Evolutionary conservation across 768 basidiomycete genomes (phyloP).

Genomic region (Psilocybe subaeruginosa): DNA sequence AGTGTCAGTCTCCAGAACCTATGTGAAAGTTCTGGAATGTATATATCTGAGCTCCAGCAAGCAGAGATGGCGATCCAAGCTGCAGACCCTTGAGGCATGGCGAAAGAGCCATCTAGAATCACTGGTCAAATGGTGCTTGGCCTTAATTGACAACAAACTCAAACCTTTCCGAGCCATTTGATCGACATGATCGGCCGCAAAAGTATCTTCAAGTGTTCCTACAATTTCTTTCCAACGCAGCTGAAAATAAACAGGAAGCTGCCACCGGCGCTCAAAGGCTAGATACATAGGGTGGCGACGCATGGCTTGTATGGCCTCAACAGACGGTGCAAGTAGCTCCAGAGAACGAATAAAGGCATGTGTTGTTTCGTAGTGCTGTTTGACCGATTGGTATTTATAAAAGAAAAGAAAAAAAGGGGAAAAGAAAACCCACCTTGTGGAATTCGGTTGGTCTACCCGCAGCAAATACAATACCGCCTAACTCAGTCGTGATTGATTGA

Average conservation of each 20-base stretch:
- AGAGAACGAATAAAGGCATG: conserved; percentile 82
- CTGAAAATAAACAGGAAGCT: conserved; percentile 96
- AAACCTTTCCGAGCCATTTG: conserved; percentile 44
- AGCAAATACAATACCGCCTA: conserved; percentile 86
- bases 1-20: conserved; percentile 92
- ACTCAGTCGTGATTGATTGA: conserved; percentile 78
- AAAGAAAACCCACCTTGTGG: conserved; percentile 58
- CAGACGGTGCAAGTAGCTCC: conserved; percentile 81
- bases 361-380: conserved; percentile 83
- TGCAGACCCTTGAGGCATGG: conserved; percentile 57
- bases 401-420: neutral
- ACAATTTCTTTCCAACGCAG: conserved; percentile 96
- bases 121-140: neutral
- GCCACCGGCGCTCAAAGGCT: conserved; percentile 88
- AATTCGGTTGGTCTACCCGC: conserved; percentile 91
- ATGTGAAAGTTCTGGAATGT: conserved; percentile 77
- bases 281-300: conserved; percentile 70
- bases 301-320: conserved; percentile 69
- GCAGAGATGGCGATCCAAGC: conserved; percentile 73
- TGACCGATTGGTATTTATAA: neutral
- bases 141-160: neutral
- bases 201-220: conserved; percentile 67
- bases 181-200: conserved; percentile 49
- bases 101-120: conserved; percentile 25
- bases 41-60: conserved; percentile 90